Evolutionary conservation across 768 basidiomycete species (phyloP).

Genomic region (Tricholoma flavovirens): DNA sequence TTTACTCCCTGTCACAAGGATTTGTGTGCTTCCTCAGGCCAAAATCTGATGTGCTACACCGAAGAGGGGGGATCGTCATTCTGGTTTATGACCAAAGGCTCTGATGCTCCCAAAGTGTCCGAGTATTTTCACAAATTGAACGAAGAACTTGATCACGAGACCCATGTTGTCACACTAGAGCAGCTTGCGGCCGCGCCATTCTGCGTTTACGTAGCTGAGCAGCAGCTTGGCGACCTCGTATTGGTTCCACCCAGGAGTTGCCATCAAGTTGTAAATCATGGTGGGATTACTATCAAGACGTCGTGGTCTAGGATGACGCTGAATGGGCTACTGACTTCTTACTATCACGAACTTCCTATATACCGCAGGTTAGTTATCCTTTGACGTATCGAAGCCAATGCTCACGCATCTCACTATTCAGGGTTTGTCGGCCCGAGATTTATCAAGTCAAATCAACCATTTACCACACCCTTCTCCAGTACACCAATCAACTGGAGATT

Average conservation of each 20-base stretch:
- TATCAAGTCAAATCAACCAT: conserved; percentile 71
- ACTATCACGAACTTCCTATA: conserved; percentile 70
- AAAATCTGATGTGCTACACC: conserved; percentile 83
- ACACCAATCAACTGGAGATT: conserved; percentile 20
- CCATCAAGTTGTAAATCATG: conserved; percentile 79
- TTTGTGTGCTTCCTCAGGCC: conserved; percentile 76
- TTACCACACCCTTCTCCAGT: conserved; percentile 44
- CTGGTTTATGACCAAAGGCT: conserved; percentile 81
- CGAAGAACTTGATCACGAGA: conserved; percentile 70
- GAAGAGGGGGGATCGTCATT: conserved; percentile 67
- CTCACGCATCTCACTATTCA: conserved; percentile 20
- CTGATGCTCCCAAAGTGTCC: conserved; percentile 47
- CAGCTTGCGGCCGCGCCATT: conserved; percentile 65
- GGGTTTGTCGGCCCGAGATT: conserved; percentile 75
- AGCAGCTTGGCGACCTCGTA: conserved; percentile 72
- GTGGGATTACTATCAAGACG: conserved; percentile 77
- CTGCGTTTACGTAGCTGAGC: conserved; percentile 63
- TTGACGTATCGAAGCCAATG: neutral
- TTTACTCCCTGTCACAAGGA: conserved; percentile 86
- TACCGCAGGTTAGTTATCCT: conserved; percentile 57
- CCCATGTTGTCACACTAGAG: conserved; percentile 54
- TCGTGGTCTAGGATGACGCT: conserved; percentile 86
- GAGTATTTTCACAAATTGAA: conserved; percentile 53
- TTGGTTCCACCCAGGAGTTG: conserved; percentile 77
- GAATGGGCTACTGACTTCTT: conserved; percentile 49